Evolutionary conservation across 176 grass and related monocot species (phyloP).

Genomic region (Avena insularis): DNA sequence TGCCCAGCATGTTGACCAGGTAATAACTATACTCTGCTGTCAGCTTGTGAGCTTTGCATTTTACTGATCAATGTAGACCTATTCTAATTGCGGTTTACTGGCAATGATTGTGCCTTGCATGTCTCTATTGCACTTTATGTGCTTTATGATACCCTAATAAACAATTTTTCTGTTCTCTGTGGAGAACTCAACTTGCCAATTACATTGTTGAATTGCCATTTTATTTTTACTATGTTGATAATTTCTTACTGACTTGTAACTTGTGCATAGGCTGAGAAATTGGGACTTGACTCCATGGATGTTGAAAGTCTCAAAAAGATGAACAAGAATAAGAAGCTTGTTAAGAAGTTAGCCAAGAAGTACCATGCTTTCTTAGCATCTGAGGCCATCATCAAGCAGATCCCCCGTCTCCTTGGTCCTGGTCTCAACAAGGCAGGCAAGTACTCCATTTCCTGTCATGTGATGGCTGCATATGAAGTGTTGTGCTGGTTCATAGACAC

Average conservation of each 20-base stretch:
- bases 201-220: not conserved
- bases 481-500: not conserved
- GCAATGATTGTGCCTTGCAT: not conserved
- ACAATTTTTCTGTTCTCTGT: not conserved
- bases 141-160: not conserved
- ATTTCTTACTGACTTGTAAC: not conserved
- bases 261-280: slow-evolving; percentile 77
- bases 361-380: slow-evolving; percentile 96
- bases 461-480: not conserved
- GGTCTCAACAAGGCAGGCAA: slow-evolving; percentile 98
- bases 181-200: not conserved
- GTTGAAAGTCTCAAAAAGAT: slow-evolving; percentile 92
- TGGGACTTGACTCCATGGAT: slow-evolving; percentile 95
- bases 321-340: slow-evolving; percentile 99
- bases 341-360: slow-evolving; percentile 96
- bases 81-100: not conserved
- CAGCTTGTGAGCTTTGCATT: not conserved
- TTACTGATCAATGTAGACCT: not conserved
- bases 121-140: not conserved
- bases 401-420: slow-evolving; percentile 94
- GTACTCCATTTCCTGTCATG: not conserved
- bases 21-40: not conserved
- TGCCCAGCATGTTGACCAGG: slow-evolving; percentile 78
- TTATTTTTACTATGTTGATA: not conserved
- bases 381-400: slow-evolving; percentile 98